Base-by-base conservation (phyloP, 2,329 filamentous ascomycete species). In the Aspergillus tubingensis region DNA sequence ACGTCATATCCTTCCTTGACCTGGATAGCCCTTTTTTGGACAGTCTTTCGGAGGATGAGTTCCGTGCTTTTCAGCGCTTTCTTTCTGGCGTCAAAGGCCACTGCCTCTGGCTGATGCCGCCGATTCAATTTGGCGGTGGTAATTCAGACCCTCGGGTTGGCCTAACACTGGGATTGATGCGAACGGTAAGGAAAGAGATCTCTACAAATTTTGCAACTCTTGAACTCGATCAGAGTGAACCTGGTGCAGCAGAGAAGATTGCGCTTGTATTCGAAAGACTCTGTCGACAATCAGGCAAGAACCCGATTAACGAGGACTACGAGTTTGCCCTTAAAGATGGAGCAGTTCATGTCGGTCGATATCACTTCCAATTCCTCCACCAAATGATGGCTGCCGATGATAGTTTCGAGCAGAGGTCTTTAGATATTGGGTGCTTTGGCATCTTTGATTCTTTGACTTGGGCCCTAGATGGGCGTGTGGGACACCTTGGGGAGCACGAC, bases 1-100 rank as follows among this genome's bases (percentile, higher is more conserved):
- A 56, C 17, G 27, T 62, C 1, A 64, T 66, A n/a, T 64, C 60
- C 1, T n/a, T 66, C 5, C 23, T 66, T 27, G 64, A 66, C 32
- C 11, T 65, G 0, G 58, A 62, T 2, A 57, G 58, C 2, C 62
- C 64, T 0, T 65, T 63, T 17, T 59, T 66, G 5, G n/a, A 54
- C 44, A 23, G 58, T 13, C 44, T 65, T 13, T 57, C 53, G 1
- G 50, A 57, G 5, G 36, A 50, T 1, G 52, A 62, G 6, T 66
- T 57, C 27, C 4, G 41, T 2, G 8, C 7, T 3, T 60, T 65
- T 23, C 36, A 30, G 15, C 3, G 39, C 15, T 54, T 19, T n/a
- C 15, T 54, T 2, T 4, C 39, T 43, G 0, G n/a, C 4, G 17
- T 43, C 2, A 19, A 43, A n/a, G 39, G n/a, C 17, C 39, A 43